Evolutionary conservation across 2,329 filamentous ascomycete genomes (phyloP), one percentile per base, ranked within the genome.

Genomic region (Juglanconis oblonga): DNA sequence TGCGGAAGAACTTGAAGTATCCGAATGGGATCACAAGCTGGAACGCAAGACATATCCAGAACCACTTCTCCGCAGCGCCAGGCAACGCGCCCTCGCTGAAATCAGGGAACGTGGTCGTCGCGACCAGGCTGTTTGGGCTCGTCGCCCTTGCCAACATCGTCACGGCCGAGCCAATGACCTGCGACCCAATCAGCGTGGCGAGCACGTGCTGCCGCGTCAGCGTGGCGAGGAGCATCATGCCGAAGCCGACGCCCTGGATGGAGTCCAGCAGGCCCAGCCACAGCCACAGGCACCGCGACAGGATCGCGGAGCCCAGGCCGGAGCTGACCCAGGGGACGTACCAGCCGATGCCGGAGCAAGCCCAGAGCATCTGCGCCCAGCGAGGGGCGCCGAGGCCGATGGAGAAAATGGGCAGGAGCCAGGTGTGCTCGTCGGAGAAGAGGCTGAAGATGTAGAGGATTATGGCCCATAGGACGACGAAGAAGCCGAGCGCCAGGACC

Each of bases 341-440:
- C 45, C 80, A 74, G 5, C 85, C 87, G 61, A 87, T 81, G 14
- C 81, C 81, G 6, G 81, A 85, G 6, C 80, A 83, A 8, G 80
- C 82, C 87, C 87, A 89, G 70, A 87, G 84, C 70, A 88, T 87
- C 69, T 89, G 87, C 9, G 81, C 81, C 86, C 86, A 89, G 62
- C 86, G 78, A 0, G 87, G 87, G 4, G 86, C 85, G 50, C 82
- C 84, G 14, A 89, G 80, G 13, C 86, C 86, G 63, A 88, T 84
- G 50, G 87, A 86, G 64, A 89, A 87, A 60, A 89, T 81, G 13
- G 86, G 86, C 6, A 89, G 73, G 64, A 88, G 82, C 87, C 87
- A 89, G 57, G 80, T 83, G 70, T 89, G 86, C n/a, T 79, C 79
- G 64, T 81, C 82, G 10, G 82, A 84, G 24, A 87, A 77, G 56